phyloP scores from a whole-genome alignment of 208 protist genomes.

The Tetramitus jugosus region DNA sequence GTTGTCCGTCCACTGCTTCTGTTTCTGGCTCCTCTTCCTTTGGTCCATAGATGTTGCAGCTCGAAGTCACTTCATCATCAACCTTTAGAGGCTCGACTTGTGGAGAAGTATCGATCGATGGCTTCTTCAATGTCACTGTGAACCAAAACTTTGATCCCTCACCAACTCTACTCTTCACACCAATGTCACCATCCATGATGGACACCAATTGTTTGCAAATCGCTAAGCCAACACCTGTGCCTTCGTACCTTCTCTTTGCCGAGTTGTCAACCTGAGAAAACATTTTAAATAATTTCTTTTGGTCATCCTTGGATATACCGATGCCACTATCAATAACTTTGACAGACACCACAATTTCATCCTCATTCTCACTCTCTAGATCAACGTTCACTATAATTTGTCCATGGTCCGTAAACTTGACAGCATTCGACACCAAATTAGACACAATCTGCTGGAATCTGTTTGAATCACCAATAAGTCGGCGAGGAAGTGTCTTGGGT shows the following conservation, averaged over 20 bases:
- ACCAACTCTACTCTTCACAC: neutral
- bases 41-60: too few relatives aligned
- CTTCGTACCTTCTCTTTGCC: neutral
- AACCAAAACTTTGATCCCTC: slow-evolving; percentile 12
- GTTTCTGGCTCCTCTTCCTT: neutral
- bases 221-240: neutral
- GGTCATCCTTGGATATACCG: neutral
- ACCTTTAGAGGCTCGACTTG: too few relatives aligned
- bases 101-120: neutral
- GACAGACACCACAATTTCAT: neutral
- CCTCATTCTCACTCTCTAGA: neutral
- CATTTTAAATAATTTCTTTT: slow-evolving; percentile 14
- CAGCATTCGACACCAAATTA: slow-evolving; percentile 5
- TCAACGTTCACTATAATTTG: neutral
- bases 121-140: neutral
- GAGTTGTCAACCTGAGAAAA: neutral
- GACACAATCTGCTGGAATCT: slow-evolving; percentile 11
- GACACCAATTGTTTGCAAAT: neutral
- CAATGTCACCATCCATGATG: neutral
- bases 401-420: slow-evolving; percentile 15
- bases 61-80: too few relatives aligned
- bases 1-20: neutral
- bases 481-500: neutral
- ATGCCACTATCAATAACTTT: slow-evolving; percentile 6
- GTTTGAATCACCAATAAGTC: neutral